These are phyloP conservation scores for Lentinula detonsa DNA, from an alignment of 768 basidiomycete genomes.

Conservation along the genomic window DNA sequence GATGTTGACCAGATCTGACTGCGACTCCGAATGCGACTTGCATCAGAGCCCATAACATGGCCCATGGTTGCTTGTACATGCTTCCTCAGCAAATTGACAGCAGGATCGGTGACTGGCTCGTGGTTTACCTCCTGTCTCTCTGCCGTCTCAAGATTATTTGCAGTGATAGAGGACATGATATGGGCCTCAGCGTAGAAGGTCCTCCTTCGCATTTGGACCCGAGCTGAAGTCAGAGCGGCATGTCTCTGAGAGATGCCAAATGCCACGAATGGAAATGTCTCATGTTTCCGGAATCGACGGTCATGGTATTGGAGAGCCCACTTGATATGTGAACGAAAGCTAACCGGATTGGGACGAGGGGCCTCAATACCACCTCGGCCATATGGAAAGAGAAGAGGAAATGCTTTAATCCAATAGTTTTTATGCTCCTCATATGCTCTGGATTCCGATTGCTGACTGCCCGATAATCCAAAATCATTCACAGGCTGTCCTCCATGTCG, in stretches of 20 bases:
- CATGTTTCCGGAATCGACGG: slow-evolving; percentile 22
- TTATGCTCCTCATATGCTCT: no score
- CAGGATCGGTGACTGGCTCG: slow-evolving; percentile 17
- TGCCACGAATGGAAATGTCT: slow-evolving; percentile 22
- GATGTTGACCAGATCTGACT: slow-evolving; percentile 27
- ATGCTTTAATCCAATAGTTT: slow-evolving; percentile 10
- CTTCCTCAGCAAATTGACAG: slow-evolving; percentile 16
- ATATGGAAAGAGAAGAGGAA: slow-evolving; percentile 7
- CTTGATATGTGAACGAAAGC: slow-evolving; percentile 19
- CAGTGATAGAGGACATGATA: slow-evolving; percentile 17
- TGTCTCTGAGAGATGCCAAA: slow-evolving; percentile 25
- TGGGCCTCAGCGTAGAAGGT: slow-evolving; percentile 17
- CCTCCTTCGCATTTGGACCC: slow-evolving; percentile 23
- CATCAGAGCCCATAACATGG: slow-evolving; percentile 26
- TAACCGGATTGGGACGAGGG: neutral
- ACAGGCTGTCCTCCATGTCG: slow-evolving; percentile 17
- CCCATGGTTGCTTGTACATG: slow-evolving; percentile 19
- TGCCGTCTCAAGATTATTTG: slow-evolving; percentile 22
- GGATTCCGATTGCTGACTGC: slow-evolving; percentile 5
- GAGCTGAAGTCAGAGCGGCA: slow-evolving; percentile 20
- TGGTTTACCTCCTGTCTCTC: slow-evolving; percentile 23
- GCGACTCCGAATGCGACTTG: slow-evolving; percentile 13
- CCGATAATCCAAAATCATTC: slow-evolving; percentile 19
- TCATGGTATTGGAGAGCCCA: slow-evolving; percentile 24
- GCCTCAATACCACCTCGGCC: slow-evolving; percentile 3